Evolutionary conservation across 768 basidiomycete genomes (phyloP).

Genomic region (Dacryopinax spathularia): DNA sequence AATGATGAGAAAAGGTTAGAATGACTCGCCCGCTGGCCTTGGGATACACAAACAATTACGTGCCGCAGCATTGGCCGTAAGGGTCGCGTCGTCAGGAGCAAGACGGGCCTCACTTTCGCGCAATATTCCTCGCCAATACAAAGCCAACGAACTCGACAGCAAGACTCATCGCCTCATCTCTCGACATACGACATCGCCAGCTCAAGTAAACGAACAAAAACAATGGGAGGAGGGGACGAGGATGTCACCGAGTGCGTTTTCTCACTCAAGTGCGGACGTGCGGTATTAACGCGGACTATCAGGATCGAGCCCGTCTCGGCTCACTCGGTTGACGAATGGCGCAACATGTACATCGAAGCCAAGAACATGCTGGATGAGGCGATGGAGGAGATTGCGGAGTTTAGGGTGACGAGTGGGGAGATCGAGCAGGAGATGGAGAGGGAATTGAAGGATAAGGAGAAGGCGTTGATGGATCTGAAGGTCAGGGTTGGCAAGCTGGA

Average conservation of each 20-base stretch:
- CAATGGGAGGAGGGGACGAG: neutral
- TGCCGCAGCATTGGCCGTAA: neutral
- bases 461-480: constrained; percentile 64
- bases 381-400: constrained; percentile 71
- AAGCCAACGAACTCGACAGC: neutral
- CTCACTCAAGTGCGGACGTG: no score
- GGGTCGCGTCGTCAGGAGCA: neutral
- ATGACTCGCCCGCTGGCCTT: no score
- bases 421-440: constrained; percentile 86
- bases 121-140: neutral
- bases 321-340: constrained; percentile 17
- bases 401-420: constrained; percentile 75
- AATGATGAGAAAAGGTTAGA: no score
- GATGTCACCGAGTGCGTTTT: neutral
- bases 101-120: no score
- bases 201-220: no score
- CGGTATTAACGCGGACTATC: no score
- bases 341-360: constrained; percentile 23
- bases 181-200: neutral
- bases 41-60: neutral
- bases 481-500: constrained; percentile 57
- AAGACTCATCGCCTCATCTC: neutral
- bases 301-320: constrained; percentile 7
- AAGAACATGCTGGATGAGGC: constrained; percentile 76
- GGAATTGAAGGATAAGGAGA: constrained; percentile 79